These are phyloP conservation scores for Anisodus tanguticus DNA, from an alignment of 257 asterid species.

Conservation along the genomic window DNA sequence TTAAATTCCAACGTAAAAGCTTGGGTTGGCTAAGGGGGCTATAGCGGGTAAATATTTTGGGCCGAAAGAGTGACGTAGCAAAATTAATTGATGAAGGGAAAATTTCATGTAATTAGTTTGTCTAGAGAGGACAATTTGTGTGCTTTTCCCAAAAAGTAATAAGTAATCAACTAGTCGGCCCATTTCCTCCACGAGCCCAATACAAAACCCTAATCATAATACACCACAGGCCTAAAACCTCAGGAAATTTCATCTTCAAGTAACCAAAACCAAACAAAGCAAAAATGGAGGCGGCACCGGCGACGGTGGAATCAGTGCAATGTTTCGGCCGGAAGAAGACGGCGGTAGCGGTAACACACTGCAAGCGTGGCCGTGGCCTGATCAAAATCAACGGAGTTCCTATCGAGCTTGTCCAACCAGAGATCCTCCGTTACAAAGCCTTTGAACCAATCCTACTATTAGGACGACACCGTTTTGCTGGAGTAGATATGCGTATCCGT, in stretches of 20 bases:
- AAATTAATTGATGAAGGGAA: no score
- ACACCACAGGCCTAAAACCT: neutral
- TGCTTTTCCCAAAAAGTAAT: no score
- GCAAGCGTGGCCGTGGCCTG: constrained; percentile 25
- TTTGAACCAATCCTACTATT: constrained; percentile 20
- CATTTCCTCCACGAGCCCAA: no score
- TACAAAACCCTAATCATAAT: no score
- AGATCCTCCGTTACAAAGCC: constrained; percentile 22
- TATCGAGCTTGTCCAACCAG: constrained; percentile 22
- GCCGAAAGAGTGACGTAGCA: no score
- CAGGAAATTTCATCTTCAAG: no score
- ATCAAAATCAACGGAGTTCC: constrained; percentile 28
- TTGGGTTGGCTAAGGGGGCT: no score
- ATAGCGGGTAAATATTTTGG: no score
- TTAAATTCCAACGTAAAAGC: no score
- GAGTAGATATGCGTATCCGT: constrained; percentile 25
- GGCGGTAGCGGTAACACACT: constrained; percentile 26
- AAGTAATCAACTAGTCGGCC: no score
- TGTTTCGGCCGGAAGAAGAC: constrained; percentile 24
- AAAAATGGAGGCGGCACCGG: constrained; percentile 21
- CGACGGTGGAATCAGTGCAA: constrained; percentile 22
- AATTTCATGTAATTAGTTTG: no score
- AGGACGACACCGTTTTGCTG: constrained; percentile 10
- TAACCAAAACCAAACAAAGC: neutral
- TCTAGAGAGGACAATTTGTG: no score